Percentiles rank a stretch among this genome's conserved stretches.
phyloP scores from a whole-genome alignment of 371 early-diverging fungal species.

The Zychaea mexicana region DNA sequence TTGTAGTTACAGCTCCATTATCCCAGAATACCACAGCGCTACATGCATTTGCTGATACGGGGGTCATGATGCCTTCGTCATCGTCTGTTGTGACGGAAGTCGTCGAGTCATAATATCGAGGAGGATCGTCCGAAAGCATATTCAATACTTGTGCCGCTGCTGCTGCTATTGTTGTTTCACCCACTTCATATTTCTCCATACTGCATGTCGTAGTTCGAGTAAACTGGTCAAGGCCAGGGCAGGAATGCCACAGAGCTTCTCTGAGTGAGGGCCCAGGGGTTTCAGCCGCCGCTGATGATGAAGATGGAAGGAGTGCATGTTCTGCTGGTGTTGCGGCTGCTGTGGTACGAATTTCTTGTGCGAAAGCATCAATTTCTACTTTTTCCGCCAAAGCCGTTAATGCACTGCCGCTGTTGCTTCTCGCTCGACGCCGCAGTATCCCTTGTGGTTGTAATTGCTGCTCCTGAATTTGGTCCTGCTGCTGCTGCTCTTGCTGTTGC shows the following conservation, averaged over 20 bases:
- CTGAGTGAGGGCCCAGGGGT: background rate
- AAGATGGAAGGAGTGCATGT: background rate
- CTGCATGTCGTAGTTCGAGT: background rate
- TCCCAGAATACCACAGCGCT: background rate
- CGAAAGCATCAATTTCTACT: slow-evolving; percentile 2
- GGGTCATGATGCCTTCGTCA: background rate
- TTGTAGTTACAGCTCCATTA: too few relatives aligned
- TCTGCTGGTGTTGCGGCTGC: background rate
- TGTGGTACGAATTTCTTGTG: background rate
- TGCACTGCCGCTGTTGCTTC: background rate
- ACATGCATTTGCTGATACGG: background rate
- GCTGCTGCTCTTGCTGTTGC: background rate
- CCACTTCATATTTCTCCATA: background rate
- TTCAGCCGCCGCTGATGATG: background rate
- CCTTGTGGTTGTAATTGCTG: background rate
- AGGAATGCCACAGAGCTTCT: background rate
- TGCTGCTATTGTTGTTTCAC: too few relatives aligned
- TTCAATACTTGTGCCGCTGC: background rate
- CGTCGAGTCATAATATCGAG: background rate
- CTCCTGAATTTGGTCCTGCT: background rate
- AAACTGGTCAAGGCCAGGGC: background rate
- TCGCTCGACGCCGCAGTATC: background rate
- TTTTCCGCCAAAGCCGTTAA: slow-evolving; percentile 1
- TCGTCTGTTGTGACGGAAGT: background rate
- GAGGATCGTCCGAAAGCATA: background rate